Evolutionary conservation across 306 rosid species (phyloP).

Genomic region (Prunus padus): DNA sequence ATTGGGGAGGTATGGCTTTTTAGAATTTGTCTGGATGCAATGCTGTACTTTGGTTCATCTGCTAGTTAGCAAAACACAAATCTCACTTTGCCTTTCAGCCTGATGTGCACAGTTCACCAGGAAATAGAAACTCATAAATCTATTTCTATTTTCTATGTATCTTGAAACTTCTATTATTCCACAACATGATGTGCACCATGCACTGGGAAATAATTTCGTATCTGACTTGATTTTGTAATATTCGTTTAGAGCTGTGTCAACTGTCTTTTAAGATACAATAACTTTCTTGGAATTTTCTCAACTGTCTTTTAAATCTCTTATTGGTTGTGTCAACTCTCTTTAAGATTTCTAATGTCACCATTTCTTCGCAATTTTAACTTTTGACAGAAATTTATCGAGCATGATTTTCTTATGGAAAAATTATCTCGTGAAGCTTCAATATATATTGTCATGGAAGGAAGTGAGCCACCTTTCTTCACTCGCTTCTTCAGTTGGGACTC

Average conservation of each 20-base stretch:
- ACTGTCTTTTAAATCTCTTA: neutral
- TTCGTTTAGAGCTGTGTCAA: neutral
- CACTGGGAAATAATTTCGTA: neutral
- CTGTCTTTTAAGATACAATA: neutral
- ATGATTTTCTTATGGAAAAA: constrained; percentile 74
- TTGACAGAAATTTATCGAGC: constrained; percentile 82
- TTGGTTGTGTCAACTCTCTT: constrained; percentile 18
- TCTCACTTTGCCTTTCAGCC: constrained; percentile 8
- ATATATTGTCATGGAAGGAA: constrained; percentile 78
- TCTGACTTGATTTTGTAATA: constrained; percentile 4
- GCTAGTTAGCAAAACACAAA: constrained; percentile 7
- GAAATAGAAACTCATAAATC: neutral
- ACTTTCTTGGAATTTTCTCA: neutral
- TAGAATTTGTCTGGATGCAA: constrained; percentile 32
- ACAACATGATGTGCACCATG: neutral
- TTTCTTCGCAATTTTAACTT: constrained; percentile 15
- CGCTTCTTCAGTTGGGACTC: constrained; percentile 94
- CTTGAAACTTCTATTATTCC: neutral
- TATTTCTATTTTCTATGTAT: neutral
- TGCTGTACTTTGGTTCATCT: constrained; percentile 8
- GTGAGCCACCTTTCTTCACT: constrained; percentile 96
- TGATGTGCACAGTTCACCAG: neutral
- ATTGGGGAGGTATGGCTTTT: constrained; percentile 82
- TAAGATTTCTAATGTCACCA: constrained; percentile 22
- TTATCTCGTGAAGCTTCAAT: constrained; percentile 76